A percentile compares a stretch with the other conserved stretches of the same genome.
These are phyloP conservation scores for Glycine soja DNA, from an alignment of 306 rosid genomes.

Conservation along the genomic window DNA sequence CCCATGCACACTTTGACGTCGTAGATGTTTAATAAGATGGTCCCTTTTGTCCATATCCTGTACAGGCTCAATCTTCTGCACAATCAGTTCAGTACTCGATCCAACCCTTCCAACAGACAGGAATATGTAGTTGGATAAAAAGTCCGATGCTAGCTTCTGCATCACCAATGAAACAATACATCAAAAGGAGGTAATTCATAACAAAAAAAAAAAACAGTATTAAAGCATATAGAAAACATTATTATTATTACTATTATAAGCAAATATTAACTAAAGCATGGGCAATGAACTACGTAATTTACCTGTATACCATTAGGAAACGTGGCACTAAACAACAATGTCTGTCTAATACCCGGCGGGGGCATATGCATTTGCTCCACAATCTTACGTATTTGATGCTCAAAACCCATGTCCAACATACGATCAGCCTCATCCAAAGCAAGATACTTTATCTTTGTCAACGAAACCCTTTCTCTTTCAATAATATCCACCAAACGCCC, in stretches of 20 bases:
- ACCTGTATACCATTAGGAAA: conserved; percentile 90
- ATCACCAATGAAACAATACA: not conserved
- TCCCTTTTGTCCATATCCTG: conserved; percentile 79
- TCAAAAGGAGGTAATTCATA: not conserved
- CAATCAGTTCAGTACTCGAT: conserved; percentile 91
- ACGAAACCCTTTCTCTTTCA: conserved; percentile 76
- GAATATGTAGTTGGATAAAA: conserved; percentile 78
- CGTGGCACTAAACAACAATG: conserved; percentile 90
- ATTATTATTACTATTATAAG: not conserved
- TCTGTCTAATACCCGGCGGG: conserved; percentile 70
- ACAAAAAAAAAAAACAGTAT: not conserved
- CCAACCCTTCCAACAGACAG: conserved; percentile 97
- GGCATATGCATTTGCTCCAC: conserved; percentile 87
- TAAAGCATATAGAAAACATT: not conserved
- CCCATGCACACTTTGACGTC: conserved; percentile 66
- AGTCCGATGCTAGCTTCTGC: conserved; percentile 92
- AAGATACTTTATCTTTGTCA: conserved; percentile 62
- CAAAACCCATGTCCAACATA: conserved; percentile 95
- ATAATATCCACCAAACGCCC: conserved; percentile 86
- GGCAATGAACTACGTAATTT: not conserved
- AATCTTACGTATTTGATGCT: conserved; percentile 82
- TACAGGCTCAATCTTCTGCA: conserved; percentile 83
- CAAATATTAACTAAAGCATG: not conserved
- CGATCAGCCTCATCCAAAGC: conserved; percentile 92
- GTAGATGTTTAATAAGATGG: conserved; percentile 75